Base-by-base conservation (phyloP, 116 monocot species). In the Papilionanthe hybrid region DNA sequence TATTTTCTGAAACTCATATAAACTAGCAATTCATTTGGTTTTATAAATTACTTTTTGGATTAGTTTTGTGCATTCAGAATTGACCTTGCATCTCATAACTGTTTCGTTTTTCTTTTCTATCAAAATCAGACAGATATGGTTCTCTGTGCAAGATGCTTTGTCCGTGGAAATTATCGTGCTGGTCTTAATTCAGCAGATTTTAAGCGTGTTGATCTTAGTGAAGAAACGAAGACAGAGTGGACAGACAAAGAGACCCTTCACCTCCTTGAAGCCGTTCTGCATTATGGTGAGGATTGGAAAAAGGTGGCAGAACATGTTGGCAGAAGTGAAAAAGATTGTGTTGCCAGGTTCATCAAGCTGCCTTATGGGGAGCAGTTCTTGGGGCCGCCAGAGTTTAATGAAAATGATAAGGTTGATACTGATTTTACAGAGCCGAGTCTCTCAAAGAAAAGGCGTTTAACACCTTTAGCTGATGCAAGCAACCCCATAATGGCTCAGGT, bases 401-500 rank as follows among this genome's bases (percentile, higher is more conserved):
- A 86, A 25, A 60, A 85, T 37, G 82, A 79, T 75, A 1, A 83
- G 23, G 37, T 55, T 4, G 28, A 30, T 32, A 30, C 65, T 79
- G 81, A 76, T 86, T 60, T 42, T 79, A 47, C 18, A 13, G 81
- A 84, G 42, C 43, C 45, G 10, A n/a, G 18, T 78, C 25, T 27
- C 10, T 66, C 83, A 56, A 92, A 97, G 72, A 77, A 84, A 78
- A 85, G 76, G 56, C 85, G 78, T 41, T 87, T 93, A 50, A 90
- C 86, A 28, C 98, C 98, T 45, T 82, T 98, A 79, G 86, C 88
- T 27, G 98, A 98, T 90, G 86, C 94, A 10, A 98, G 93, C 86
- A 98, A 98, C 81, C 98, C 94, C 42, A 94, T 98, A 80, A 91
- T 98, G 93, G 93, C 94, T 77, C 98, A 98, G 98, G 98, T 98